A percentile compares a stretch with the other conserved stretches of the same genome.
These are phyloP conservation scores for Middelhovenomyces tepae DNA, from an alignment of 805 yeast genomes.

Conservation along the genomic window DNA sequence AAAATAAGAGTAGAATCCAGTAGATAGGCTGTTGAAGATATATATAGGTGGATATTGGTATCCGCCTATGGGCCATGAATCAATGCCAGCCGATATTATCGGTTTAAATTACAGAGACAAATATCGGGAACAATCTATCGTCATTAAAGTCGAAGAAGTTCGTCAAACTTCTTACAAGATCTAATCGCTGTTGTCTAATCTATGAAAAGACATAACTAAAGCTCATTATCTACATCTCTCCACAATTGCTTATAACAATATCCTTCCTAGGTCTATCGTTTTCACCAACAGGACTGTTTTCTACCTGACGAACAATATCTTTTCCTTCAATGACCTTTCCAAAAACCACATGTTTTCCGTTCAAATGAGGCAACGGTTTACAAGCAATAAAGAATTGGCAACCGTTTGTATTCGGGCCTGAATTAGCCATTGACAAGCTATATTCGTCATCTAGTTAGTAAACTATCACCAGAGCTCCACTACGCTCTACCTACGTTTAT, in stretches of 20 bases:
- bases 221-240: slow-evolving; percentile 25
- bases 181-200: no score
- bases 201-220: background rate
- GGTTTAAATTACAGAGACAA: no score
- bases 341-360: slow-evolving; percentile 43
- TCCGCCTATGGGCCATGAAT: no score
- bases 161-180: no score
- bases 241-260: slow-evolving; percentile 28
- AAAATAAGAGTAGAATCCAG: no score
- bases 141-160: no score
- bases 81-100: no score
- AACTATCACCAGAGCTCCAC: background rate
- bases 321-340: slow-evolving; percentile 40
- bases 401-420: slow-evolving; percentile 54
- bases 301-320: slow-evolving; percentile 22
- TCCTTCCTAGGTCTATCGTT: slow-evolving; percentile 26
- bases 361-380: slow-evolving; percentile 30
- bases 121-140: no score
- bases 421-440: slow-evolving; percentile 52
- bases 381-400: slow-evolving; percentile 47
- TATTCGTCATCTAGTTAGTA: slow-evolving; percentile 25
- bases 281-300: slow-evolving; percentile 24
- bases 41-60: no score
- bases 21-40: no score
- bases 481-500: slow-evolving; percentile 22